Base-by-base conservation (phyloP, 345 rosid genomes). In the Hibiscus mutabilis region DNA sequence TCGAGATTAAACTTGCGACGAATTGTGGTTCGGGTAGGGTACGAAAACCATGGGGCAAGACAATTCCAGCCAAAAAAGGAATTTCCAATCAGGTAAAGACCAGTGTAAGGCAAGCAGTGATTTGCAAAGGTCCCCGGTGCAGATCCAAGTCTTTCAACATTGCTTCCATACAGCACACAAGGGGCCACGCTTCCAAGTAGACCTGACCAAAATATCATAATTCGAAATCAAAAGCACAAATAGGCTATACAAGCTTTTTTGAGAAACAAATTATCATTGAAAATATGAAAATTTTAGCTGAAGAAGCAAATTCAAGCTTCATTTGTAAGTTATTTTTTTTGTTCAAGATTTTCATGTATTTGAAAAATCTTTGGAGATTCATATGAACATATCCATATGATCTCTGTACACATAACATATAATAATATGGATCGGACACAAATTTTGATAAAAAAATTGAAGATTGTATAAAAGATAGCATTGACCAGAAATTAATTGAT, bases 41-140 rank as follows among this genome's bases (percentile, higher is more conserved):
- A 85, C n/a, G 98, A 91, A 80, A 85, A 90, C 83, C 88, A 90
- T n/a, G 98, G 98, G 33, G 97, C 98, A 52, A 94, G 83, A 58
- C 86, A 88, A 74, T 91, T 94, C 86, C 89, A 76, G 12, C 98
- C 89, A 61, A 83, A 88, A 63, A 87, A 47, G 46, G 83, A 74
- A 10, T 82, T 83, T 37, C 96, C 97, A 3, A 93, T 78, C 80
- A 93, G 75, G 83, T 82, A 93, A 22, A 93, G 82, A 60, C 90
- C 91, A 25, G 84, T 64, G 79, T 93, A 93, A 6, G 91, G 77
- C 82, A 90, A 75, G 76, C 98, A 89, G 64, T 89, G 96, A 73
- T 74, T 85, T 15, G 95, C 79, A 82, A 94, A 94, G 33, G 91
- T 86, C 72, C 92, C 96, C 0, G 95, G 82, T 66, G 79, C 74